These are phyloP conservation scores for Populus deltoides DNA, from an alignment of 345 rosid species.

Conservation along the genomic window DNA sequence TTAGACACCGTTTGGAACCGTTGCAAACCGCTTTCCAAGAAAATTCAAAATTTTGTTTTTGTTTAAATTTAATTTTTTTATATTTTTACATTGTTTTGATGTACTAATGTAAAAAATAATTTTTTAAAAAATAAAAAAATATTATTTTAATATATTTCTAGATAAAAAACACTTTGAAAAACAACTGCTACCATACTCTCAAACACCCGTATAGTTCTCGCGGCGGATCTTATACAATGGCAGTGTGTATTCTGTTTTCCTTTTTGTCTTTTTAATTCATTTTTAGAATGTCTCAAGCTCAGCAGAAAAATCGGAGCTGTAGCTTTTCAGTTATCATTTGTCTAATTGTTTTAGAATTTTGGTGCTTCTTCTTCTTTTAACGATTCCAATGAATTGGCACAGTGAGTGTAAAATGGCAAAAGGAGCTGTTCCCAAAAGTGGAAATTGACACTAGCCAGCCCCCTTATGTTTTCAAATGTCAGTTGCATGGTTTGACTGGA, in stretches of 20 bases:
- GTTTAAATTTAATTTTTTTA: too few relatives aligned
- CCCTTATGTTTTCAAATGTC: constrained; percentile 83
- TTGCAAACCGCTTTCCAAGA: too few relatives aligned
- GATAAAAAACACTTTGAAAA: too few relatives aligned
- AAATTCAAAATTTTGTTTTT: neutral
- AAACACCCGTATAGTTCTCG: neutral
- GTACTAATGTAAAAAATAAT: too few relatives aligned
- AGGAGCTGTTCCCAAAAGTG: constrained; percentile 71
- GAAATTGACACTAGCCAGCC: constrained; percentile 80
- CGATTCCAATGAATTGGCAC: constrained; percentile 17
- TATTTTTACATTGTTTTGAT: too few relatives aligned
- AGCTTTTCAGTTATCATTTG: neutral
- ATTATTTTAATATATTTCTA: too few relatives aligned
- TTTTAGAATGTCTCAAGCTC: neutral
- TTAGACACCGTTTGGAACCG: neutral
- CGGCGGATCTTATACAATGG: neutral
- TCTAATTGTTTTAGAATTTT: neutral
- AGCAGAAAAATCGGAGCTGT: neutral
- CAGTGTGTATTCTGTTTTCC: neutral
- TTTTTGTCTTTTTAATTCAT: neutral
- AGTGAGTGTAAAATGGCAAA: constrained; percentile 97
- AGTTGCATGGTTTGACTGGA: constrained; percentile 82
- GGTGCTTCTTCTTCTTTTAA: neutral
- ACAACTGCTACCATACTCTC: too few relatives aligned
- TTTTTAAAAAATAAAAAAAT: too few relatives aligned